Percentiles rank a stretch among this genome's conserved stretches.
These are phyloP conservation scores for Zizania palustris DNA, from an alignment of 202 grass and related monocot species.

Conservation along the genomic window DNA sequence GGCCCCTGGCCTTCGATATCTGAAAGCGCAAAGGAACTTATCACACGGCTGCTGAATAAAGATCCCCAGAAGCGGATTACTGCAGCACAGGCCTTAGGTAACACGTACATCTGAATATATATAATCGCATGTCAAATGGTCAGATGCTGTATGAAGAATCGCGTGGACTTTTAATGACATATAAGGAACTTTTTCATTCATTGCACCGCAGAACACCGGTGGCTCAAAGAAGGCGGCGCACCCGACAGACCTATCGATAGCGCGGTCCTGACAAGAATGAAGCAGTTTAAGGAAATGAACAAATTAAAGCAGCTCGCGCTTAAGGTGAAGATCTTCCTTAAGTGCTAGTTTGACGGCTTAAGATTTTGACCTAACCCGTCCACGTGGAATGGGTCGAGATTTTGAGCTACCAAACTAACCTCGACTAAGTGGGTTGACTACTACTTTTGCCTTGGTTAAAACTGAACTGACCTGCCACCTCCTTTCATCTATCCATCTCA, in stretches of 20 bases:
- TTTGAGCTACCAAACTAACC: too few species aligned
- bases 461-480: slow-evolving; percentile 14
- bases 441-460: background rate
- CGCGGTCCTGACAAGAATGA: slow-evolving; percentile 87
- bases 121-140: too few species aligned
- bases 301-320: slow-evolving; percentile 87
- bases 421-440: background rate
- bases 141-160: too few species aligned
- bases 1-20: slow-evolving; percentile 77
- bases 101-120: slow-evolving; percentile 1
- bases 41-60: slow-evolving; percentile 65
- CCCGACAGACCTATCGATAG: slow-evolving; percentile 80
- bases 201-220: slow-evolving; percentile 80
- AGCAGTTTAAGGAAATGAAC: slow-evolving; percentile 93
- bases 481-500: slow-evolving; percentile 30
- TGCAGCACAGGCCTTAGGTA: slow-evolving; percentile 71
- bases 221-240: slow-evolving; percentile 79
- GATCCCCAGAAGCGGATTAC: slow-evolving; percentile 67
- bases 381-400: too few species aligned
- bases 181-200: too few species aligned
- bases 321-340: slow-evolving; percentile 48
- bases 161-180: too few species aligned
- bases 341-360: background rate
- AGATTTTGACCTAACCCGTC: too few species aligned
- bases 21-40: slow-evolving; percentile 74